Percentiles rank a stretch among this genome's conserved stretches.
Evolutionary conservation across 163 green algal genomes (phyloP).

Genomic region (Scenedesmus sp.): DNA sequence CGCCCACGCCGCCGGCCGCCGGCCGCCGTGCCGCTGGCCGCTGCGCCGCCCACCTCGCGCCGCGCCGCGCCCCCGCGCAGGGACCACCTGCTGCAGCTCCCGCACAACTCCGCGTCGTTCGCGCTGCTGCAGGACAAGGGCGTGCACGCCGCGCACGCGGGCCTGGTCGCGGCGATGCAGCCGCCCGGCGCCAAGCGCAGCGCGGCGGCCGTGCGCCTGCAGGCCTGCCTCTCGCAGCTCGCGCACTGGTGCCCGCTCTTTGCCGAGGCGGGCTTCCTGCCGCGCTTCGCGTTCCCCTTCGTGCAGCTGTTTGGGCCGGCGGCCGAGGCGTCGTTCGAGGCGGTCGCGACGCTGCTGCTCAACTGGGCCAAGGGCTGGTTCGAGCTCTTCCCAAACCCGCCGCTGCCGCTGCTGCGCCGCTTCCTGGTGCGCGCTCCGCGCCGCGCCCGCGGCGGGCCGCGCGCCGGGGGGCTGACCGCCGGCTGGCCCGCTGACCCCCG

Average conservation of each 20-base stretch:
- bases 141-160: slow-evolving; percentile 53
- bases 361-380: slow-evolving; percentile 70
- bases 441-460: too few relatives aligned
- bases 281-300: slow-evolving; percentile 70
- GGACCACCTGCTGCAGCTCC: slow-evolving; percentile 70
- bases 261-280: slow-evolving; percentile 68
- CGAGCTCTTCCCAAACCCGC: slow-evolving; percentile 58
- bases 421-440: slow-evolving; percentile 47
- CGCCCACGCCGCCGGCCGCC: too few relatives aligned
- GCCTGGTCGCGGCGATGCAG: slow-evolving; percentile 43
- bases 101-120: slow-evolving; percentile 62
- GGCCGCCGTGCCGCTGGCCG: too few relatives aligned
- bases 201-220: slow-evolving; percentile 51
- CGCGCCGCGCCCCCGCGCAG: too few relatives aligned
- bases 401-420: slow-evolving; percentile 49
- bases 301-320: slow-evolving; percentile 64
- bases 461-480: too few relatives aligned
- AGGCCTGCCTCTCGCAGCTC: slow-evolving; percentile 58
- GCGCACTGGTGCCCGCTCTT: slow-evolving; percentile 76
- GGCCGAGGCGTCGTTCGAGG: slow-evolving; percentile 66
- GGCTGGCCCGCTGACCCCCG: too few relatives aligned
- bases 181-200: slow-evolving; percentile 10
- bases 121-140: slow-evolving; percentile 54
- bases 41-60: too few relatives aligned
- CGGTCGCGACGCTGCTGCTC: slow-evolving; percentile 64